Evolutionary conservation across 2,329 filamentous ascomycete species (phyloP).

Genomic region (Paecilomyces sp.): DNA sequence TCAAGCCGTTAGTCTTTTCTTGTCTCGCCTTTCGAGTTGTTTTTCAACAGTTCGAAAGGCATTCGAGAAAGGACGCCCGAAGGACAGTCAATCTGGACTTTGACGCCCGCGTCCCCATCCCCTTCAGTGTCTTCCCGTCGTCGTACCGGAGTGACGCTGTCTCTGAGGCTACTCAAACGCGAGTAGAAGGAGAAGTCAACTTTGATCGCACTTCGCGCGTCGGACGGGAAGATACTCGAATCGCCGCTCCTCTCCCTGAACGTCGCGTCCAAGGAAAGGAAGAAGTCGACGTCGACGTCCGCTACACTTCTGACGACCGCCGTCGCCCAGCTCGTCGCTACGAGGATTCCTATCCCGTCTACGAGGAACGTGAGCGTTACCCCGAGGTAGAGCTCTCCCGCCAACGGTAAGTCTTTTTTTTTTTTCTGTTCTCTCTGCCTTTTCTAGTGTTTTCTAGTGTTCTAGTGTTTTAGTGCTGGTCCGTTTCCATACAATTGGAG

Average conservation of each 20-base stretch:
- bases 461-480: neutral
- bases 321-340: slow-evolving; percentile 52
- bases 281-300: slow-evolving; percentile 79
- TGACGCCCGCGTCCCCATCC: slow-evolving; percentile 98
- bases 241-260: slow-evolving; percentile 53
- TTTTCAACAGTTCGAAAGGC: slow-evolving; percentile 39
- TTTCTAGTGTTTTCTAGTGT: slow-evolving; percentile 1
- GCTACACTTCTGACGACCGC: slow-evolving; percentile 52
- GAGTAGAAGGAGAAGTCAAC: slow-evolving; percentile 86
- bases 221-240: slow-evolving; percentile 97
- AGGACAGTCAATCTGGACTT: slow-evolving; percentile 98
- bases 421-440: slow-evolving; percentile 9
- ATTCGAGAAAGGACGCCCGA: slow-evolving; percentile 65
- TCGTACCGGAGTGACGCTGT: slow-evolving; percentile 77
- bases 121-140: slow-evolving; percentile 99
- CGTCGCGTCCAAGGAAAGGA: slow-evolving; percentile 66
- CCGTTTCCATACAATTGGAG: neutral
- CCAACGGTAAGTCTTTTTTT: slow-evolving; percentile 41
- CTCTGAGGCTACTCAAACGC: slow-evolving; percentile 59
- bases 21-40: slow-evolving; percentile 43
- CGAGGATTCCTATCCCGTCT: slow-evolving; percentile 32
- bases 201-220: slow-evolving; percentile 68
- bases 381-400: slow-evolving; percentile 45
- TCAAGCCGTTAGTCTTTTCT: slow-evolving; percentile 38
- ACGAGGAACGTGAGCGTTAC: slow-evolving; percentile 31